Conservation (phyloP, 306 rosid species). For the Pueraria montana region DNA sequence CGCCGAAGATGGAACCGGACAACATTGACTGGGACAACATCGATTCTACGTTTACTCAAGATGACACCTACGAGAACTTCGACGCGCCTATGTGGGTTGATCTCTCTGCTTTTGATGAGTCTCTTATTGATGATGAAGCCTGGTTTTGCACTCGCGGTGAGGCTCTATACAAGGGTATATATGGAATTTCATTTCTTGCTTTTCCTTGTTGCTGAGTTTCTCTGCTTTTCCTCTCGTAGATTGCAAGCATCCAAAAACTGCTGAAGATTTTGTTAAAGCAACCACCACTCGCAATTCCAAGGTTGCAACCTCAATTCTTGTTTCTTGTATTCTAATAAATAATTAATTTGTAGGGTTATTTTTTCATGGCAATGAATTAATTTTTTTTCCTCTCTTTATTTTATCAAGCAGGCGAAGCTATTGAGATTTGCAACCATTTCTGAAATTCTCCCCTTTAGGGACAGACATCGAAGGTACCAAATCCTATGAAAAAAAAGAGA, state of each 20-base stretch:
- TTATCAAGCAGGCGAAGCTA: conserved; percentile 53
- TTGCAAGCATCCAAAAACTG: conserved; percentile 62
- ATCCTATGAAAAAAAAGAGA: not conserved
- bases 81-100: conserved; percentile 68
- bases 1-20: conserved; percentile 59
- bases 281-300: conserved; percentile 31
- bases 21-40: conserved; percentile 66
- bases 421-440: conserved; percentile 55
- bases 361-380: not conserved
- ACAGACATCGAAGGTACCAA: conserved; percentile 54
- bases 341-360: not conserved
- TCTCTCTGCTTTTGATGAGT: conserved; percentile 50
- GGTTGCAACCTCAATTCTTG: conserved; percentile 39
- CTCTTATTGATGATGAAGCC: conserved; percentile 48
- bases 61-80: conserved; percentile 56
- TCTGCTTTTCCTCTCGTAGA: conserved; percentile 40
- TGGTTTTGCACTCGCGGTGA: conserved; percentile 65
- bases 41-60: conserved; percentile 52
- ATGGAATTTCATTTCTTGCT: not conserved
- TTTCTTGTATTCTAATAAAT: not conserved
- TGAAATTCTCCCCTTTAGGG: conserved; percentile 59
- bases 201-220: not conserved
- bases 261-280: conserved; percentile 51
- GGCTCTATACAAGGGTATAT: not conserved
- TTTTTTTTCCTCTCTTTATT: not conserved